phyloP scores from a whole-genome alignment of 169 alveolate genomes.

The Neospora caninum region DNA sequence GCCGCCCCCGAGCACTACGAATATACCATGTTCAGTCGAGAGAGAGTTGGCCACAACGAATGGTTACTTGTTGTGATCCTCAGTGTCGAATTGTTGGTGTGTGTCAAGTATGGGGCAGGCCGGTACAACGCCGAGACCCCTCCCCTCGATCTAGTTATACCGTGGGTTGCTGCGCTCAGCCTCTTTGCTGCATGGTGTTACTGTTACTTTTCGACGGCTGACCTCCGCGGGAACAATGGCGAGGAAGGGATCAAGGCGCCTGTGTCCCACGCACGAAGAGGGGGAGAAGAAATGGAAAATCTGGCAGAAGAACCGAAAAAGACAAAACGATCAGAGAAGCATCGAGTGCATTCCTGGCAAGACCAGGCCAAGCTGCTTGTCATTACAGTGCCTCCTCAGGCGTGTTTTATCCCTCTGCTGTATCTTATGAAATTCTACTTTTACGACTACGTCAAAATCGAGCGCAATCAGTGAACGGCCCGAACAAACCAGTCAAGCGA shows the following conservation, averaged over 20 bases:
- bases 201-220: constrained; percentile 47
- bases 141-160: constrained; percentile 30
- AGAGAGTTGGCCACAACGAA: constrained; percentile 67
- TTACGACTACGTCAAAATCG: constrained; percentile 33
- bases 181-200: constrained; percentile 62
- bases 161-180: constrained; percentile 46
- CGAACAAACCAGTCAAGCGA: neutral
- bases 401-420: constrained; percentile 57
- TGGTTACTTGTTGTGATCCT: constrained; percentile 57
- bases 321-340: neutral
- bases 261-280: neutral
- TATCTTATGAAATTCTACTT: constrained; percentile 61
- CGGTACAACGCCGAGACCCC: neutral
- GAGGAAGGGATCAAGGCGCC: neutral
- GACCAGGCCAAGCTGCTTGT: constrained; percentile 7
- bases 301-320: neutral
- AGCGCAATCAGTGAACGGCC: neutral
- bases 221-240: neutral
- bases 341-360: neutral
- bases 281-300: neutral
- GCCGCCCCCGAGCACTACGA: constrained; percentile 72
- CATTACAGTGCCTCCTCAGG: constrained; percentile 54
- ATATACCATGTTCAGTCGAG: constrained; percentile 47
- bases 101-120: constrained; percentile 60
- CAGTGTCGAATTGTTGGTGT: constrained; percentile 49